Conservation (phyloP, 345 rosid genomes). For the Citrus medica region DNA sequence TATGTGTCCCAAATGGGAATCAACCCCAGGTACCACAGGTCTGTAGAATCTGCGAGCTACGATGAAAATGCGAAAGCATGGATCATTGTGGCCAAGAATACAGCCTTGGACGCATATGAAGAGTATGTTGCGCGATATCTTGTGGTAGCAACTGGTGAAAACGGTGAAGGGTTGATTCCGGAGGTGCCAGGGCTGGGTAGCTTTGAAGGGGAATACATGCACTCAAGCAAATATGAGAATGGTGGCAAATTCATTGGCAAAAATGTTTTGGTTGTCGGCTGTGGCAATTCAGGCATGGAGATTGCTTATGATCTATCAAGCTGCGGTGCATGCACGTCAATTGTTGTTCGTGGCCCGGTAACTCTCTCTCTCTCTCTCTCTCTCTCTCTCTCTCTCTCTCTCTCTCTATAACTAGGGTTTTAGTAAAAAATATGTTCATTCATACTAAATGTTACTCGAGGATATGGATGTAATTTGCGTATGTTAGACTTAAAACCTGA, state of each 20-base stretch:
- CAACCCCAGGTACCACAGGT: conserved; percentile 23
- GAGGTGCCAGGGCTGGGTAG: conserved; percentile 31
- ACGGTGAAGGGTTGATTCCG: conserved; percentile 36
- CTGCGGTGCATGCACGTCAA: conserved; percentile 33
- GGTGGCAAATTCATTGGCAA: conserved; percentile 18
- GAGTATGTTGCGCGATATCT: conserved; percentile 34
- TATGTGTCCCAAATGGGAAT: conserved; percentile 38
- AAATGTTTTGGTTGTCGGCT: conserved; percentile 55
- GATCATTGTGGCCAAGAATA: conserved; percentile 31
- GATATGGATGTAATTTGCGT: not conserved
- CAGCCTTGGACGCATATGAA: not conserved
- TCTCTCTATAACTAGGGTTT: not conserved
- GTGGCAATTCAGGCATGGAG: conserved; percentile 72
- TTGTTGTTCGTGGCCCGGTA: conserved; percentile 46
- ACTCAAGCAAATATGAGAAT: conserved; percentile 41
- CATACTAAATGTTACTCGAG: not conserved
- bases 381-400: not conserved
- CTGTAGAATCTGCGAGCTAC: conserved; percentile 23
- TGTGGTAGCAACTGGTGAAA: conserved; percentile 55
- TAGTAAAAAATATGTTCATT: no score
- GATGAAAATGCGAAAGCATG: conserved; percentile 20
- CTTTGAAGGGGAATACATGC: conserved; percentile 40
- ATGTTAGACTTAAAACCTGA: not conserved
- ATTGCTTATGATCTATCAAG: conserved; percentile 48
- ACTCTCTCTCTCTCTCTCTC: not conserved